Evolutionary conservation across 257 asterid species (phyloP).

Genomic region (Nyctanthes arbortristis): DNA sequence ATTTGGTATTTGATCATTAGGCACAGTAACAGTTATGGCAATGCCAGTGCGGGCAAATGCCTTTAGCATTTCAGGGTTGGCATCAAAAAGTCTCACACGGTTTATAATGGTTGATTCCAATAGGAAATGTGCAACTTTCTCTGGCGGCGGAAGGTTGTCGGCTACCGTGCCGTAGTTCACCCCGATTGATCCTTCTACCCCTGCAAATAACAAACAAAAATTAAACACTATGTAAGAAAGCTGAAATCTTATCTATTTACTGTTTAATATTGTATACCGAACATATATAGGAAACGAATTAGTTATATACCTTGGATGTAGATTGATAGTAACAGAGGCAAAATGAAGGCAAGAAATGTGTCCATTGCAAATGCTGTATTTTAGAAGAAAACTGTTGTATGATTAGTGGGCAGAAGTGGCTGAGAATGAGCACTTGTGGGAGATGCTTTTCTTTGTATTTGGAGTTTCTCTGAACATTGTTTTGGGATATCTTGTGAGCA

Average conservation of each 20-base stretch:
- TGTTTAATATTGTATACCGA: too few species aligned
- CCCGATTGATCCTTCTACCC: slow-evolving; percentile 46
- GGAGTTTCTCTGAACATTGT: slow-evolving; percentile 19
- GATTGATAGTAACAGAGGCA: slow-evolving; percentile 31
- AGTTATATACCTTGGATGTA: slow-evolving; percentile 42
- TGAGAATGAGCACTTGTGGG: slow-evolving; percentile 12
- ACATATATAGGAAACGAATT: too few species aligned
- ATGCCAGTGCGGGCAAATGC: slow-evolving; percentile 68
- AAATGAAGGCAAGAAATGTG: slow-evolving; percentile 9
- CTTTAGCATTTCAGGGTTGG: slow-evolving; percentile 47
- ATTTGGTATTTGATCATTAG: slow-evolving; percentile 50
- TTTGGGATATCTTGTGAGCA: slow-evolving; percentile 28
- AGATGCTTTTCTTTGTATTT: slow-evolving; percentile 41
- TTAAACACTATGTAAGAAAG: too few species aligned
- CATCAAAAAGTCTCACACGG: slow-evolving; percentile 58
- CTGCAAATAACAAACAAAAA: slow-evolving; percentile 29
- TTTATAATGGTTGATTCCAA: slow-evolving; percentile 50
- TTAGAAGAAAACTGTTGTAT: slow-evolving; percentile 8
- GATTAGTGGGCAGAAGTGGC: slow-evolving; percentile 1
- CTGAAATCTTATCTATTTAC: too few species aligned
- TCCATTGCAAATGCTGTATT: slow-evolving; percentile 19
- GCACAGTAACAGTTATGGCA: slow-evolving; percentile 47
- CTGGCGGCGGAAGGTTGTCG: slow-evolving; percentile 51
- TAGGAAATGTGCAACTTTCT: slow-evolving; percentile 55
- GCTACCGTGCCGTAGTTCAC: slow-evolving; percentile 49